Conservation (phyloP, 169 alveolate genomes). For the Babesia gibsoni region DNA sequence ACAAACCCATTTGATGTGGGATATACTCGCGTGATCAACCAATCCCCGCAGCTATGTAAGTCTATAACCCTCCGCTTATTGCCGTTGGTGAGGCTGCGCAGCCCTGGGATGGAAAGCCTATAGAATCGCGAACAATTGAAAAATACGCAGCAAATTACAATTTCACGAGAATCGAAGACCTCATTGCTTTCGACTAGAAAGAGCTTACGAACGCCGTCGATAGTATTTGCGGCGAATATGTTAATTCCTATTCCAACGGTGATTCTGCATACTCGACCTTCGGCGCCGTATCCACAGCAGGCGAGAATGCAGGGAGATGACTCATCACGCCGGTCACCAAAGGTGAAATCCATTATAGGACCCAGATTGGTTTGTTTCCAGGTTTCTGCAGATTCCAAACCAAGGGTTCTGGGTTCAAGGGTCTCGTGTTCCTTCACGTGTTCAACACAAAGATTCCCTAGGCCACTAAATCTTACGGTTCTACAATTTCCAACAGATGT, state of each 20-base stretch:
- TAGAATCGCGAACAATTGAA: conserved; percentile 42
- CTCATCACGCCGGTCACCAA: conserved; percentile 19
- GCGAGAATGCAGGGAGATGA: conserved; percentile 43
- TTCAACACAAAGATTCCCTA: no score
- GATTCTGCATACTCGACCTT: conserved; percentile 51
- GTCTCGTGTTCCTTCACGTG: no score
- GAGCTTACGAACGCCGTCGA: conserved; percentile 22
- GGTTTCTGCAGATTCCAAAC: background rate
- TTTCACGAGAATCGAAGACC: background rate
- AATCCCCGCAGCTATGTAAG: background rate
- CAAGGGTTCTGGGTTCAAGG: background rate
- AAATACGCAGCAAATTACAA: conserved; percentile 35
- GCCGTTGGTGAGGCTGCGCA: background rate
- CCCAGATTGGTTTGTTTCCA: conserved; percentile 63
- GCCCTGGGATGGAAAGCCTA: conserved; percentile 3
- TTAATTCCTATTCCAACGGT: conserved; percentile 39
- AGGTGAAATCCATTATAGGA: conserved; percentile 57
- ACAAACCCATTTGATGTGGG: background rate
- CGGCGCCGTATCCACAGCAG: conserved; percentile 57
- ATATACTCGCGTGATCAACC: background rate
- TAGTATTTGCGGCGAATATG: background rate
- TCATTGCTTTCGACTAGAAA: background rate
- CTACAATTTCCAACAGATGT: conserved; percentile 38
- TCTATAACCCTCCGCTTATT: background rate
- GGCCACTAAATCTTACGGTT: conserved; percentile 14